phyloP scores from a whole-genome alignment of 2,329 filamentous ascomycete species.

The Hyphodiscus sp. region DNA sequence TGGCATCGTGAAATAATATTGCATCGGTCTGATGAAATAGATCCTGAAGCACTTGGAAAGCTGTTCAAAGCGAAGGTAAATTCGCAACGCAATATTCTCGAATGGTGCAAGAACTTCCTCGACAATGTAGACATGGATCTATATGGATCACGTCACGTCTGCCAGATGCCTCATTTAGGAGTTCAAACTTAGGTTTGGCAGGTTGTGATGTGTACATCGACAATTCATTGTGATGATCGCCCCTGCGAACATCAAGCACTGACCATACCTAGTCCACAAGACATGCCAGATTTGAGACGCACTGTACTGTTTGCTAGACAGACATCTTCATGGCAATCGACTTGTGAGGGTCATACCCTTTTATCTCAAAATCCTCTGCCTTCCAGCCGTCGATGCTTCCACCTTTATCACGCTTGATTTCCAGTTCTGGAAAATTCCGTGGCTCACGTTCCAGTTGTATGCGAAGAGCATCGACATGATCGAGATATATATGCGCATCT shows the following conservation, averaged over 20 bases:
- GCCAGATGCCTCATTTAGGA: background rate
- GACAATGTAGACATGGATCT: too few relatives aligned
- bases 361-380: constrained; percentile 77
- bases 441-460: constrained; percentile 77
- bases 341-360: constrained; percentile 87
- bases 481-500: constrained; percentile 88
- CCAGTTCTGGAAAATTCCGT: constrained; percentile 69
- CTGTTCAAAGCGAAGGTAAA: too few relatives aligned
- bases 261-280: background rate
- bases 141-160: background rate
- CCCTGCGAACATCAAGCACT: background rate
- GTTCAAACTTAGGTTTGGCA: background rate
- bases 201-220: background rate
- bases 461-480: constrained; percentile 83
- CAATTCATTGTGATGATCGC: background rate
- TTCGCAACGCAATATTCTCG: too few relatives aligned
- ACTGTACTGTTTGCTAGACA: constrained; percentile 39
- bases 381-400: constrained; percentile 87
- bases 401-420: constrained; percentile 60
- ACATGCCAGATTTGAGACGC: background rate
- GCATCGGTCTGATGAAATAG: too few relatives aligned
- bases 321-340: constrained; percentile 98
- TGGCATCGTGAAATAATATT: too few relatives aligned
- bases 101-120: too few relatives aligned
- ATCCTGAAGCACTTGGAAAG: too few relatives aligned